Evolutionary conservation across 2,329 filamentous ascomycete species (phyloP).

Genomic region (Ophiostoma sp.): DNA sequence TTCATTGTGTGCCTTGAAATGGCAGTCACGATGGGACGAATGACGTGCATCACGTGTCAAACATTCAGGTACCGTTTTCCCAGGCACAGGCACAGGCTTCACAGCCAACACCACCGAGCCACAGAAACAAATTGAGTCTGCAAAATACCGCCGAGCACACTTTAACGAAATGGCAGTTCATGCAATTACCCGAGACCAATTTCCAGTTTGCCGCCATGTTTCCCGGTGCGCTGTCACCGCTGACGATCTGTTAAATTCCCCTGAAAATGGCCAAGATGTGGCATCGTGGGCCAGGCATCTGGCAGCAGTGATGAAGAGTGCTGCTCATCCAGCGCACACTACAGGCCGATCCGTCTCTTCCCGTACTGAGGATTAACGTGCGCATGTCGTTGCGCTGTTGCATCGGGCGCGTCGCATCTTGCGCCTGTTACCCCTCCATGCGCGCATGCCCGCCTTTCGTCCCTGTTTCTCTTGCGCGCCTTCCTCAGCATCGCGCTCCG

Average conservation of each 20-base stretch:
- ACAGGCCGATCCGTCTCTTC: not conserved
- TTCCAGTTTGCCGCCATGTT: not conserved
- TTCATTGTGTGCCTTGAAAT: not conserved
- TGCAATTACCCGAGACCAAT: not conserved
- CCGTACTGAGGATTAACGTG: not conserved
- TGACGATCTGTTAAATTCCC: not conserved
- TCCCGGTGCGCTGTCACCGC: not conserved
- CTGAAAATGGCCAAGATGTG: not conserved
- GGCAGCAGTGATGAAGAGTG: not conserved
- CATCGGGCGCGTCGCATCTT: constrained; percentile 6
- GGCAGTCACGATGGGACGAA: not conserved
- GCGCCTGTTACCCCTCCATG: constrained; percentile 4
- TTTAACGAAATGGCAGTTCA: not conserved
- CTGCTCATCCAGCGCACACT: not conserved
- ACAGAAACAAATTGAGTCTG: not conserved
- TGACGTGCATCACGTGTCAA: constrained; percentile 11
- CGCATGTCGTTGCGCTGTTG: not conserved
- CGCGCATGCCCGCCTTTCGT: not conserved
- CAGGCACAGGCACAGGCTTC: not conserved
- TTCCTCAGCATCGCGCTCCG: not conserved
- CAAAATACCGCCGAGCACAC: not conserved
- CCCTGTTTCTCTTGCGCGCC: not conserved
- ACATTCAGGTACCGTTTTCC: not conserved
- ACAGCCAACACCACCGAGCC: not conserved
- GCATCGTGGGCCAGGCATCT: not conserved